These are phyloP conservation scores for Chaetomiaceae sp. DNA, from an alignment of 2,329 filamentous ascomycete genomes.

Conservation along the genomic window DNA sequence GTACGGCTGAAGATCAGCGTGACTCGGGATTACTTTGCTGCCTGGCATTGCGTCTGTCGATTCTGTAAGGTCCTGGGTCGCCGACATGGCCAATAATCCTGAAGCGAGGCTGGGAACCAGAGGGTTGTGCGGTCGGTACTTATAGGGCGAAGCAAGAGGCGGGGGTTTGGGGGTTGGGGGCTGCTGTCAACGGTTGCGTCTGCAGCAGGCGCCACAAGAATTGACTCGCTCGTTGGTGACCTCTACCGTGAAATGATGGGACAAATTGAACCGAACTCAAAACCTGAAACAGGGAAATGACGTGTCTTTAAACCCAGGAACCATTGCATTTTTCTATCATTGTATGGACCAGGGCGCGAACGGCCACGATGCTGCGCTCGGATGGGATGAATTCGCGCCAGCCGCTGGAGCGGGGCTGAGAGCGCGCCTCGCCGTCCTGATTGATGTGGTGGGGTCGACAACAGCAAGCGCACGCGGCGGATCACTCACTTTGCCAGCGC, in stretches of 20 bases:
- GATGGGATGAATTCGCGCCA: constrained; percentile 4
- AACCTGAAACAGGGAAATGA: neutral
- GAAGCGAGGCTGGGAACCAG: neutral
- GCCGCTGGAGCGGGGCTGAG: constrained; percentile 14
- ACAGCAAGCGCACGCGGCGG: constrained; percentile 9
- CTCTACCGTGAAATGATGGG: too few species aligned
- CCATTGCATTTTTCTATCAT: constrained; percentile 8
- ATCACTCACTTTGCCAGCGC: constrained; percentile 1
- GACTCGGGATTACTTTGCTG: constrained; percentile 45
- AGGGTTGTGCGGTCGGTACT: neutral
- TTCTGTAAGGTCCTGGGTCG: neutral
- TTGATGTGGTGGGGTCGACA: constrained; percentile 4
- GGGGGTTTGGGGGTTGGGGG: constrained; percentile 1
- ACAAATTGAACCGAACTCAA: neutral
- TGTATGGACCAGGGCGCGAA: neutral
- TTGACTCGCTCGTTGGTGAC: neutral
- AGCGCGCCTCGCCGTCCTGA: neutral
- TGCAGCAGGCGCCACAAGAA: constrained; percentile 10
- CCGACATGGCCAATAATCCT: too few species aligned
- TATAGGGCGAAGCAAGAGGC: constrained; percentile 4
- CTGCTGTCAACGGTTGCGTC: constrained; percentile 10
- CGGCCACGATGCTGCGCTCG: neutral
- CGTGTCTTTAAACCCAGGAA: neutral
- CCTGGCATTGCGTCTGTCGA: constrained; percentile 22
- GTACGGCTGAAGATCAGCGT: constrained; percentile 61